Conservation (phyloP, 352 stramenopile genomes). For the Phytophthora multivora region DNA sequence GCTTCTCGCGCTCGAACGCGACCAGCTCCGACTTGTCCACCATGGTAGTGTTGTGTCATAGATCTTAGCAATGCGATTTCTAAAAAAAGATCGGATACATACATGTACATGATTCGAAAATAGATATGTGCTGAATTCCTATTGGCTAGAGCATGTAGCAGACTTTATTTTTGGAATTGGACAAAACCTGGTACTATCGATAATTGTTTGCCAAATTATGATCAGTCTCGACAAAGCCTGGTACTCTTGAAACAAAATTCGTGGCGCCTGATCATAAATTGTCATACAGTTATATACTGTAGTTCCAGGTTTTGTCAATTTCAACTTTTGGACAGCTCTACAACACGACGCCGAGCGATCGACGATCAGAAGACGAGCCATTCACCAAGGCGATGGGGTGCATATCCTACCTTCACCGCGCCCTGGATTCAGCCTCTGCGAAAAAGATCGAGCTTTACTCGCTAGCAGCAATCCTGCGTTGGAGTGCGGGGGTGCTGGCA, state of each 20-base stretch:
- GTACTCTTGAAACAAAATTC: too few species aligned
- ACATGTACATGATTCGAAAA: too few species aligned
- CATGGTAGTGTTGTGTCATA: slow-evolving; percentile 14
- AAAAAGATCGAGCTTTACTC: slow-evolving; percentile 6
- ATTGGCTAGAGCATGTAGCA: slow-evolving; percentile 7
- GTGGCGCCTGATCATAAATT: too few species aligned
- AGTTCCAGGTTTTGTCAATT: too few species aligned
- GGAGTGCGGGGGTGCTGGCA: neutral
- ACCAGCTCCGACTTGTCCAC: slow-evolving; percentile 58
- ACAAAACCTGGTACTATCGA: too few species aligned
- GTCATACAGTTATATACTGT: too few species aligned
- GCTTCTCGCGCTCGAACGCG: slow-evolving; percentile 75
- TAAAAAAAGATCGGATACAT: slow-evolving; percentile 18
- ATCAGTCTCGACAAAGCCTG: too few species aligned
- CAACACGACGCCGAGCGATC: neutral
- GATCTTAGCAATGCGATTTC: neutral
- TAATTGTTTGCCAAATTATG: too few species aligned
- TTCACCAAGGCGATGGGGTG: neutral
- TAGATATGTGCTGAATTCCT: neutral
- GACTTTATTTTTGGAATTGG: too few species aligned
- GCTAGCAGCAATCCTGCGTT: neutral
- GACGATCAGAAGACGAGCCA: slow-evolving; percentile 17
- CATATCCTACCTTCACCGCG: slow-evolving; percentile 1
- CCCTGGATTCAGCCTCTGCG: neutral
- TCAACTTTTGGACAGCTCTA: too few species aligned